Evolutionary conservation across 169 alveolate genomes (phyloP), one percentile per base, ranked within the genome.

Genomic region (Cryptosporidium parvum): DNA sequence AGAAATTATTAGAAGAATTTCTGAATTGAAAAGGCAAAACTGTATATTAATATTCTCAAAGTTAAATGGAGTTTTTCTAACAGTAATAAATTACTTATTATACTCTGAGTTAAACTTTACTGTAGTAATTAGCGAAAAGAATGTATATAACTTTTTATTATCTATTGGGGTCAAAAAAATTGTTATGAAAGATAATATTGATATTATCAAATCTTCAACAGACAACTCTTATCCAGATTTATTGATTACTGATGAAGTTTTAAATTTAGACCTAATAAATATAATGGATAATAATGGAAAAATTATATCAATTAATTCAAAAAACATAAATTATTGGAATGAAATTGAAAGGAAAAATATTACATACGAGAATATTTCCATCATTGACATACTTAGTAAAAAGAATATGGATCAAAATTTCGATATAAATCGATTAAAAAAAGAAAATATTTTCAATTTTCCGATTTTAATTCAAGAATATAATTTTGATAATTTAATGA

Each of bases 101-200:
- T n/a, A 73, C 5, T n/a, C 18, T 10, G 37, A 56, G 29, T 6
- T 37, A 29, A 35, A 29, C 18, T 23, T 73, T 26, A 53, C 52
- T 7, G 86, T 73, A 53, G 4, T 37, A 0, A 21, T 23, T 0
- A 59, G 29, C 10, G 44, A 73, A 4, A 37, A n/a, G 18, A 33
- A 10, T 16, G 71, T 18, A n/a, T 18, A n/a, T 6, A 37, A 52
- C 31, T 52, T 37, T 73, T 59, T 73, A 56, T 8, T 56, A n/a
- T 33, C 70, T 35, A 56, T 73, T 51, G 86, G 86, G 23, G 58
- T 73, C 21, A 73, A 56, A 31, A 65, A 65, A 16, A 39, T 53
- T 16, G 26, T 73, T 31, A 31, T 33, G 16, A 73, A 56, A 37
- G 1, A 16, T 56, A 51, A 73, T 7, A 56, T 56, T 23, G 26